Conservation (phyloP, 495 filamentous ascomycete species). For the Trichoderma virens region DNA sequence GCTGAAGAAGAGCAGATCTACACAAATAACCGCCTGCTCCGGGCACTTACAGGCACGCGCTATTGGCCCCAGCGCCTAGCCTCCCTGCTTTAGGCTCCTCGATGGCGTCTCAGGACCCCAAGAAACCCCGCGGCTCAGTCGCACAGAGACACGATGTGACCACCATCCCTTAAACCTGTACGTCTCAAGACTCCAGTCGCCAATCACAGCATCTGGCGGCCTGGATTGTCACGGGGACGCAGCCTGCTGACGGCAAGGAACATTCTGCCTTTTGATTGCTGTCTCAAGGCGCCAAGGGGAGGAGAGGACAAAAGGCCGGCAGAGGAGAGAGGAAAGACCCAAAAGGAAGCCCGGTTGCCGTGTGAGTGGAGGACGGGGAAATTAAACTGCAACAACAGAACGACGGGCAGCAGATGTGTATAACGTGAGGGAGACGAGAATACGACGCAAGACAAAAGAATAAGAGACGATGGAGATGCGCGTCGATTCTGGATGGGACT, state of each 20-base stretch:
- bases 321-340: background rate
- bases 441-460: background rate
- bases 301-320: background rate
- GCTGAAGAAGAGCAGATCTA: too few species aligned
- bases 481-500: background rate
- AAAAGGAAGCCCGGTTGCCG: background rate
- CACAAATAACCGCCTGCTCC: background rate
- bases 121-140: background rate
- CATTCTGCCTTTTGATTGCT: background rate
- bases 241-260: background rate
- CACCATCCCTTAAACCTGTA: background rate
- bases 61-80: slow-evolving; percentile 2
- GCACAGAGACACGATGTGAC: background rate
- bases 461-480: background rate
- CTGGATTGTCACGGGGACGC: slow-evolving; percentile 2
- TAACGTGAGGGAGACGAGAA: background rate
- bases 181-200: background rate
- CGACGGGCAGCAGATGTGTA: background rate
- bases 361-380: background rate
- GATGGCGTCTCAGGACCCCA: background rate
- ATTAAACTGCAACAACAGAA: background rate
- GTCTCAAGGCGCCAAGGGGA: background rate
- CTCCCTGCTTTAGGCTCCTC: background rate
- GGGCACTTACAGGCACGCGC: background rate
- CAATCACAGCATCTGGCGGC: background rate